Evolutionary conservation across 305 asterid genomes (phyloP).

Genomic region (Solanum hybrid): DNA sequence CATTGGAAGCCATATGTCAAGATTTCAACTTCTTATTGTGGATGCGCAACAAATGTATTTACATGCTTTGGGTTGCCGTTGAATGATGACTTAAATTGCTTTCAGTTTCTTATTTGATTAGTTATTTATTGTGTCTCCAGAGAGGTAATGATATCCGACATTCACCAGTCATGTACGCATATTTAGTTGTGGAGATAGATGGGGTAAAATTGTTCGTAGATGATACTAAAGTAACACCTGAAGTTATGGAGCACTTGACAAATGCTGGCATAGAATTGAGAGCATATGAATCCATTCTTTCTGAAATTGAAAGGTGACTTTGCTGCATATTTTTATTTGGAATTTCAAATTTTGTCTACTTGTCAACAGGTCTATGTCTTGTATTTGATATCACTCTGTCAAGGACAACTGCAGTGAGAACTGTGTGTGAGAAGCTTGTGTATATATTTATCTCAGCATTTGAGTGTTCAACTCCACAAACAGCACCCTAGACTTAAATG

Average conservation of each 20-base stretch:
- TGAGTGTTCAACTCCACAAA: background rate
- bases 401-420: background rate
- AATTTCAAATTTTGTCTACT: background rate
- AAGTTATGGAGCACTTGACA: conserved; percentile 72
- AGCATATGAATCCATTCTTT: conserved; percentile 76
- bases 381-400: background rate
- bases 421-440: background rate
- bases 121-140: conserved; percentile 29
- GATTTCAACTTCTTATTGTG: background rate
- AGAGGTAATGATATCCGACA: conserved; percentile 84
- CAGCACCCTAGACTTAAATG: background rate
- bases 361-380: background rate
- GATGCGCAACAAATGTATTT: background rate
- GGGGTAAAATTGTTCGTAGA: conserved; percentile 73
- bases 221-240: conserved; percentile 65
- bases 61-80: background rate
- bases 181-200: conserved; percentile 76
- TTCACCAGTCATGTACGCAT: conserved; percentile 94
- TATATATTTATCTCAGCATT: background rate
- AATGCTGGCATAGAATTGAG: conserved; percentile 71
- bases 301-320: conserved; percentile 74
- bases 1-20: background rate
- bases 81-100: background rate
- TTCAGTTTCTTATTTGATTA: background rate
- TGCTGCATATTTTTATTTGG: background rate